phyloP scores from a whole-genome alignment of 1,284 basidiomycete species.

The Heterobasidion irregulare region DNA sequence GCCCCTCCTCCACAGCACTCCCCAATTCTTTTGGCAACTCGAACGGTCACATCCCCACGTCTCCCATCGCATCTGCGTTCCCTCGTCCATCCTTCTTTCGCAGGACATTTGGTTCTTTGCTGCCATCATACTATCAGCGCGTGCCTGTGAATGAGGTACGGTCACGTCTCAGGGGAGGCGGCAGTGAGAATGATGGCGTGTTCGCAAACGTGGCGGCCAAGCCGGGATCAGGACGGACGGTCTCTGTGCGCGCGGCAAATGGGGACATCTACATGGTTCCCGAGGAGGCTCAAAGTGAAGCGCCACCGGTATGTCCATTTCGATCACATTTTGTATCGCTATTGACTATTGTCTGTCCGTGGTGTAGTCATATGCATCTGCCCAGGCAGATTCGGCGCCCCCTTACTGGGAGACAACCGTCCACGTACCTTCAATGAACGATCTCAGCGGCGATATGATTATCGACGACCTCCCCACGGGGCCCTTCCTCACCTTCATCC shows the following conservation, averaged over 20 bases:
- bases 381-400: slow-evolving; percentile 87
- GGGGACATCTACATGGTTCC: slow-evolving; percentile 65
- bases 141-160: slow-evolving; percentile 32
- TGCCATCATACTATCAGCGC: slow-evolving; percentile 69
- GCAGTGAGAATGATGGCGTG: slow-evolving; percentile 87
- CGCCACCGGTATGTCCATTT: slow-evolving; percentile 65
- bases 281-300: slow-evolving; percentile 75
- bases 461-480: slow-evolving; percentile 73
- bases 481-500: slow-evolving; percentile 58
- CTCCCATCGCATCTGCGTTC: slow-evolving; percentile 29
- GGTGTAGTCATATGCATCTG: slow-evolving; percentile 75
- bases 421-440: slow-evolving; percentile 54
- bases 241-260: slow-evolving; percentile 39
- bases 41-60: slow-evolving; percentile 65
- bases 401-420: slow-evolving; percentile 98
- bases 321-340: not conserved
- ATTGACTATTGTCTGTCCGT: not conserved
- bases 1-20: slow-evolving; percentile 45
- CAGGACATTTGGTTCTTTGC: slow-evolving; percentile 54
- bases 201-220: slow-evolving; percentile 95
- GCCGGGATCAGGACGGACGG: slow-evolving; percentile 40
- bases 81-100: slow-evolving; percentile 48
- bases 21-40: slow-evolving; percentile 74
- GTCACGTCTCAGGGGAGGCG: slow-evolving; percentile 51
- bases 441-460: slow-evolving; percentile 55